Evolutionary conservation across 2,329 filamentous ascomycete genomes (phyloP).

Genomic region (Cladorrhinum sp.): DNA sequence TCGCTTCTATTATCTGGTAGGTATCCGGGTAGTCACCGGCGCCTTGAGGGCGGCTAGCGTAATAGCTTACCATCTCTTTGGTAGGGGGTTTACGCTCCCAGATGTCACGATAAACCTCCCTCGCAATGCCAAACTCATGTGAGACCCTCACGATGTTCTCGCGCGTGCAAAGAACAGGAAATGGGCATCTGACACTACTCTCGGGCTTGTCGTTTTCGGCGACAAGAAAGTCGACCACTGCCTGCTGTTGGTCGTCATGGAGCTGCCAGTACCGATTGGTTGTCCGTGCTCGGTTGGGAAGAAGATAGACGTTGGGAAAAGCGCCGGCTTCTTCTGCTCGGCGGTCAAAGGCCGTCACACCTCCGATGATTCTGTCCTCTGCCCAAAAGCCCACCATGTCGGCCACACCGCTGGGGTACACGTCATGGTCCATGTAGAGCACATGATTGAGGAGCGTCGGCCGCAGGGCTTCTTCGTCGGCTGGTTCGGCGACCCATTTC

Average conservation of each 20-base stretch:
- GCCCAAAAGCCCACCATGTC: conserved; percentile 16
- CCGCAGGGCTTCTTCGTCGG: background rate
- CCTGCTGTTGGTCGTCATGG: conserved; percentile 9
- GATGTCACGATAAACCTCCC: conserved; percentile 3
- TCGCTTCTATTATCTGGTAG: background rate
- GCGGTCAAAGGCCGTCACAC: conserved; percentile 13
- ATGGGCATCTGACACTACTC: background rate
- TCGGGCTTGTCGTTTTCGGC: background rate
- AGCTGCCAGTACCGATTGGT: conserved; percentile 8
- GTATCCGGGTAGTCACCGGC: background rate
- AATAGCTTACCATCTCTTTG: background rate
- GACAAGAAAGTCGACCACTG: conserved; percentile 4
- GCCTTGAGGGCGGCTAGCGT: background rate
- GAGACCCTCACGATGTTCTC: background rate
- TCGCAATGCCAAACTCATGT: background rate
- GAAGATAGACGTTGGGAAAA: conserved; percentile 12
- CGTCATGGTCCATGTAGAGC: conserved; percentile 9
- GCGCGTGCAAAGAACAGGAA: background rate
- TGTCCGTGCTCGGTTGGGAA: background rate
- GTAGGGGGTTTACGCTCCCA: conserved; percentile 7
- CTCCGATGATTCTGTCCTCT: conserved; percentile 13
- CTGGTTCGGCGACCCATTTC: background rate
- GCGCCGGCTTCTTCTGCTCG: conserved; percentile 2
- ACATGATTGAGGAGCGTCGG: conserved; percentile 1
- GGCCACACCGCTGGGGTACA: conserved; percentile 11